Evolutionary conservation across 2,329 filamentous ascomycete species (phyloP), one percentile per base, ranked within the genome.

Genomic region (Furcasterigmium sp.): DNA sequence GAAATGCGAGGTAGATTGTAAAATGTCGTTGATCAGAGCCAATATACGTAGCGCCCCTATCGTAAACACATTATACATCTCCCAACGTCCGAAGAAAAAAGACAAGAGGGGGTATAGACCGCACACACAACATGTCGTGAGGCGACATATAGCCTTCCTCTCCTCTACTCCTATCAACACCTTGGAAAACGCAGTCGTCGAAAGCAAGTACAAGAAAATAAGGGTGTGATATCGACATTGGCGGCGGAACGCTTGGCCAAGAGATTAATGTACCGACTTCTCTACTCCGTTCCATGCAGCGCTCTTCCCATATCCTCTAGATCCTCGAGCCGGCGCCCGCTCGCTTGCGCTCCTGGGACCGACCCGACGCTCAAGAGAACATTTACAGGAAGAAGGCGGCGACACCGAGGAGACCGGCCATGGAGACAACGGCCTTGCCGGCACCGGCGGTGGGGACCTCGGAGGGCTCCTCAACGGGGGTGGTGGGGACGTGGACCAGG

Each of bases 381-480:
- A 69, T 73, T 76, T 80, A 81, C 68, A 80, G 71, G 58, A 73
- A 59, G 62, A 75, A 68, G 61, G 75, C 78, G 58, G 74, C 77
- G 48, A 82, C 60, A 58, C 73, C 80, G 61, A 82, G 67, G 53
- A 81, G 61, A 70, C 73, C 78, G 54, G 75, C 78, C 54, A 83
- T 78, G 34, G 77, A 79, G 55, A 80, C 73, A 52, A 72, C 71
- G 51, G 64, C 64, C 70, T 76, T 78, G 69, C 67, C 73, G 51
- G 76, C 78, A 65, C 71, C 75, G 50, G 72, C 75, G 44, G 76
- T 74, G 54, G 72, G 65, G 53, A 73, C 62, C 42, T 58, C 53
- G 51, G 65, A 53, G 41, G 57, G 50, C 40, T 47, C 43, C 43
- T 52, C 44, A 50, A 55, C 47, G 45, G 62, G 45, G 47, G 60